phyloP scores from a whole-genome alignment of 1,284 basidiomycete species.

The Takashimella koratensis region DNA sequence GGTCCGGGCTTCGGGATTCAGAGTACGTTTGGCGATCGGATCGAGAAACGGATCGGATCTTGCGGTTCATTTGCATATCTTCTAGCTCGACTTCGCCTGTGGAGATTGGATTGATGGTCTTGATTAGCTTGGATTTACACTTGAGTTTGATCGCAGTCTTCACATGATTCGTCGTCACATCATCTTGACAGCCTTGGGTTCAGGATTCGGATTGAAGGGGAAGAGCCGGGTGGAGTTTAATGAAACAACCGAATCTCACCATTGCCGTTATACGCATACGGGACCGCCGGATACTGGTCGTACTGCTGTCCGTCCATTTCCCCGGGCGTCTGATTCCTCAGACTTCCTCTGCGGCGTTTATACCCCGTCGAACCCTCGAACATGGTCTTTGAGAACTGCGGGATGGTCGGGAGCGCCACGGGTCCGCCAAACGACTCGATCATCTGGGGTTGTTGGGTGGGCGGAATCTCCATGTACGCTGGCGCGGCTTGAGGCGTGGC shows the following conservation, averaged over 20 bases:
- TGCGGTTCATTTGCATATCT: slow-evolving; percentile 6
- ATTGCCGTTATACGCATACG: not conserved
- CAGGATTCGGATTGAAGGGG: no score
- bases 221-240: no score
- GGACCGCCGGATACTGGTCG: not conserved
- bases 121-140: no score
- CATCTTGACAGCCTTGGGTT: no score
- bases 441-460: not conserved
- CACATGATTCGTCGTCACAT: no score
- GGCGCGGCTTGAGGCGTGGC: not conserved
- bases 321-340: not conserved
- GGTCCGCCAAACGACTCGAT: not conserved
- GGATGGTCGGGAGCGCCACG: not conserved
- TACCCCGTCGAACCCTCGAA: slow-evolving; percentile 19
- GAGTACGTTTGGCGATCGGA: not conserved
- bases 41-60: slow-evolving; percentile 1
- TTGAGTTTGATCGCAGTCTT: no score
- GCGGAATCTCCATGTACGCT: not conserved
- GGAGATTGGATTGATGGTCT: no score
- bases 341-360: slow-evolving; percentile 8
- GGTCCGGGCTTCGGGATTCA: not conserved
- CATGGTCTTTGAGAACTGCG: slow-evolving; percentile 21
- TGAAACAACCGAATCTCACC: not conserved
- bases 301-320: not conserved
- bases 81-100: not conserved